Conservation (phyloP, 805 yeast genomes). For the Sugiyamaella valdiviana region DNA sequence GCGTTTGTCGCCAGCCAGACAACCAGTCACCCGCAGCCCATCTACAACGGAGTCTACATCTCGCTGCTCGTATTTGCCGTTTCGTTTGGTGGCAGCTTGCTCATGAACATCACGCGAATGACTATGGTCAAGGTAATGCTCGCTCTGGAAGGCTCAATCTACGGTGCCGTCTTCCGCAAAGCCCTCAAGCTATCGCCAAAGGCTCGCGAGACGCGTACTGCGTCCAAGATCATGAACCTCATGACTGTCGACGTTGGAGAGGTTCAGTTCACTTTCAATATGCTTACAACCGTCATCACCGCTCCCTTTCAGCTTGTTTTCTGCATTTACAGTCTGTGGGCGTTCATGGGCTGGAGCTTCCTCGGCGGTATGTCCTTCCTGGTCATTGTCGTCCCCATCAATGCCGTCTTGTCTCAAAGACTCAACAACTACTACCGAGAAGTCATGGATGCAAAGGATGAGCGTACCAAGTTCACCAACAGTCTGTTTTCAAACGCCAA, state of each 20-base stretch:
- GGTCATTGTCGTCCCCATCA: constrained; percentile 5
- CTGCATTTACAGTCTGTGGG: constrained; percentile 64
- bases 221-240: constrained; percentile 70
- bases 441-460: constrained; percentile 84
- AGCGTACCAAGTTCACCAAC: constrained; percentile 75
- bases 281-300: constrained; percentile 75
- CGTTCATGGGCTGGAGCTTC: constrained; percentile 8
- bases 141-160: constrained; percentile 45
- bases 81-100: constrained; percentile 48
- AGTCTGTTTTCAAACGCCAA: constrained; percentile 82
- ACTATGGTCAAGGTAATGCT: constrained; percentile 54
- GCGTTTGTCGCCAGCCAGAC: constrained; percentile 39
- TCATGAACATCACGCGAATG: constrained; percentile 50
- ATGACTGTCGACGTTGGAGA: constrained; percentile 65
- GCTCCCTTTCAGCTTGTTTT: constrained; percentile 82
- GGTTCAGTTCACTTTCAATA: constrained; percentile 58
- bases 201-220: constrained; percentile 47
- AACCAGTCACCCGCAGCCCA: constrained; percentile 26
- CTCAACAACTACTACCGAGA: constrained; percentile 33
- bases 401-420: constrained; percentile 1
- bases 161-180: constrained; percentile 47
- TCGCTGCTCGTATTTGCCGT: constrained; percentile 52
- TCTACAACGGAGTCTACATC: constrained; percentile 51
- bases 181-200: constrained; percentile 57
- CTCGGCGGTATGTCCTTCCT: constrained; percentile 5